Conservation (phyloP, 2,329 filamentous ascomycete species). For the Plenodomus biglobosus region DNA sequence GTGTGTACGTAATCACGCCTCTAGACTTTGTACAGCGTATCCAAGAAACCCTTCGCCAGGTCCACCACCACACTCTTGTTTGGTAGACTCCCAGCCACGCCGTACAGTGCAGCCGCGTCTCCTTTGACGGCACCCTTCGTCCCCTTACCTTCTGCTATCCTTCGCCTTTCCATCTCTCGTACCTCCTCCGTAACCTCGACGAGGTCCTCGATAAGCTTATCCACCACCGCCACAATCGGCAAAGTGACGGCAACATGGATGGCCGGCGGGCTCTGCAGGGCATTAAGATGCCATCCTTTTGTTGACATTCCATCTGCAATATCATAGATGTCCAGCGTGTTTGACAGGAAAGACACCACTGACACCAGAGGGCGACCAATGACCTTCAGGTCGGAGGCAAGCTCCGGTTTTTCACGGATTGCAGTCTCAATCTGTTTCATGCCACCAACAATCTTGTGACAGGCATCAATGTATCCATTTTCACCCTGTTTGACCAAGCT, state of each 20-base stretch:
- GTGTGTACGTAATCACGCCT: background rate
- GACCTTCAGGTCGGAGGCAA: conserved; percentile 74
- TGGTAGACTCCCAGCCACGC: conserved; percentile 89
- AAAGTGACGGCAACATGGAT: conserved; percentile 93
- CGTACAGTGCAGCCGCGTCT: conserved; percentile 86
- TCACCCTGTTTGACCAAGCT: conserved; percentile 87
- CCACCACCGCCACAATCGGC: conserved; percentile 78
- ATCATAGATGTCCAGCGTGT: conserved; percentile 88
- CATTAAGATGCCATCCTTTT: conserved; percentile 94
- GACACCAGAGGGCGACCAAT: conserved; percentile 85
- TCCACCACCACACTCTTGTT: conserved; percentile 95
- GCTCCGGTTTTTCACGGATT: conserved; percentile 67
- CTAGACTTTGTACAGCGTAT: conserved; percentile 85
- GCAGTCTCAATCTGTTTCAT: conserved; percentile 77
- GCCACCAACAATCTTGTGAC: conserved; percentile 82
- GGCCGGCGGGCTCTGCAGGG: conserved; percentile 85
- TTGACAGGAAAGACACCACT: conserved; percentile 84
- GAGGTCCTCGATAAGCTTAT: conserved; percentile 74
- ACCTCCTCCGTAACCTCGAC: conserved; percentile 65
- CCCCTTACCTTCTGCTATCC: conserved; percentile 68
- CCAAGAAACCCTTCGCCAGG: conserved; percentile 85
- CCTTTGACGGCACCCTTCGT: conserved; percentile 63
- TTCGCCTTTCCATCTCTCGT: conserved; percentile 76
- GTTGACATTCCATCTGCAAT: conserved; percentile 83
- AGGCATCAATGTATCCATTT: conserved; percentile 82